Evolutionary conservation across 176 grass and related monocot genomes (phyloP), one percentile per base, ranked within the genome.

Genomic region (Bothriochloa decipiens): DNA sequence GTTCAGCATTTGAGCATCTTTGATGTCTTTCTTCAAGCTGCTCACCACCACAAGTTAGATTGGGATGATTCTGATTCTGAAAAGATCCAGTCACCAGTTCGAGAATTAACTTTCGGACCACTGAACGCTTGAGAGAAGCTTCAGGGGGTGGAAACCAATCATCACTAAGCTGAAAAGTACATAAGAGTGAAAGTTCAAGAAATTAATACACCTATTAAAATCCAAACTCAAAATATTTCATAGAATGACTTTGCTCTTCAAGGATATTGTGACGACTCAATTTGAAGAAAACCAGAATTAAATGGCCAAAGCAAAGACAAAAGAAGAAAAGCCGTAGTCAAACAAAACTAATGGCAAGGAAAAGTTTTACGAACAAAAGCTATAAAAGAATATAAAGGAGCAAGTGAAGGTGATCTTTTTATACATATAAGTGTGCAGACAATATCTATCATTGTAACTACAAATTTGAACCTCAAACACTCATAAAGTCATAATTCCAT

Each of bases 51-150:
- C 72, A 72, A 25, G 25, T 63, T 75, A 86, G 67, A 14, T 13
- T 70, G 52, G 77, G 77, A 84, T 69, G 72, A 81, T 89, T 77
- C 64, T 89, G 65, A 77, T 89, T 77, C 64, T 89, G 74, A 77
- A 74, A 78, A 49, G 78, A 58, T 63, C 81, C 78, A 33, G 66
- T 65, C 36, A 99, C 81, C 65, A 94, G 39, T 43, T 84, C 75
- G 47, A 86, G 88, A 69, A 99, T 99, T 75, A 99, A 85, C 79
- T 94, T 94, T 45, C 88, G 53, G 77, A 99, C 88, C 57, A 91
- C 11, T 23, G 91, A 89, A 60, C 97, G 89, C 90, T 99, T 99
- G n/a, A 94, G 43, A 84, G 91, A 99, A 87, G 93, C 97, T 86
- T 96, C 93, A 80, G 84, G 79, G 29, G 97, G 90, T 65, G 84